Evolutionary conservation across 139 green algal genomes (phyloP).

Genomic region (Chlamydomonas sp.): DNA sequence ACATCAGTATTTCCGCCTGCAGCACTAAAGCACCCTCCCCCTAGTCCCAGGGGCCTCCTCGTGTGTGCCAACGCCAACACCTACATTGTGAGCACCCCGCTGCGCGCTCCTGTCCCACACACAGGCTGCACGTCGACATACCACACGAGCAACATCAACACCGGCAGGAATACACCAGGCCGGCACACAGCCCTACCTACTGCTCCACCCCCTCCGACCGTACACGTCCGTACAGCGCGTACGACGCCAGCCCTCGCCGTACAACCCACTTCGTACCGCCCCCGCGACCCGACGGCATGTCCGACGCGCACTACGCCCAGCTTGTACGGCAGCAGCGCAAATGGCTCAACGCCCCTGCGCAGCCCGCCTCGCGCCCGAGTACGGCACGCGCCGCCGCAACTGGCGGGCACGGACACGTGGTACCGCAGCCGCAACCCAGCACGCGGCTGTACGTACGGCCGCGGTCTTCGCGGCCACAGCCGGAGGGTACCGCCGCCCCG

Average conservation of each 20-base stretch:
- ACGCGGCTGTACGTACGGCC: slow-evolving; percentile 1
- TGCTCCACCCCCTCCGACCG: not conserved
- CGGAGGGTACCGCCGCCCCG: slow-evolving; percentile 10
- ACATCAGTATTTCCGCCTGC: too few relatives aligned
- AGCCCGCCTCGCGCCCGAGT: not conserved
- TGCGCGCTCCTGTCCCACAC: too few relatives aligned
- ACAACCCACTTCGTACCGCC: not conserved
- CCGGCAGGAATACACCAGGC: too few relatives aligned
- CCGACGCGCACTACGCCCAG: slow-evolving; percentile 23
- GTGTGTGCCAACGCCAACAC: too few relatives aligned
- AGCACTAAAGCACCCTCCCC: too few relatives aligned
- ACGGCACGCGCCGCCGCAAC: not conserved
- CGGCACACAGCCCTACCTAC: not conserved
- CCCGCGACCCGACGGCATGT: not conserved
- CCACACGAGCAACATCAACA: too few relatives aligned
- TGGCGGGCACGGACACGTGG: too few relatives aligned
- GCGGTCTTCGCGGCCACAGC: not conserved
- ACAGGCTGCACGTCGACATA: too few relatives aligned
- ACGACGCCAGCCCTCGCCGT: not conserved
- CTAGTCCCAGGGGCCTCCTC: too few relatives aligned
- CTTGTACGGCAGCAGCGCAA: slow-evolving; percentile 21
- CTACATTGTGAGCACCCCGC: too few relatives aligned
- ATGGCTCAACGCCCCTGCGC: slow-evolving; percentile 23
- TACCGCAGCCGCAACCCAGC: not conserved
- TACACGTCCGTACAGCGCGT: not conserved